These are phyloP conservation scores for Aspergillus bridgeri DNA, from an alignment of 495 filamentous ascomycete species.

Conservation along the genomic window DNA sequence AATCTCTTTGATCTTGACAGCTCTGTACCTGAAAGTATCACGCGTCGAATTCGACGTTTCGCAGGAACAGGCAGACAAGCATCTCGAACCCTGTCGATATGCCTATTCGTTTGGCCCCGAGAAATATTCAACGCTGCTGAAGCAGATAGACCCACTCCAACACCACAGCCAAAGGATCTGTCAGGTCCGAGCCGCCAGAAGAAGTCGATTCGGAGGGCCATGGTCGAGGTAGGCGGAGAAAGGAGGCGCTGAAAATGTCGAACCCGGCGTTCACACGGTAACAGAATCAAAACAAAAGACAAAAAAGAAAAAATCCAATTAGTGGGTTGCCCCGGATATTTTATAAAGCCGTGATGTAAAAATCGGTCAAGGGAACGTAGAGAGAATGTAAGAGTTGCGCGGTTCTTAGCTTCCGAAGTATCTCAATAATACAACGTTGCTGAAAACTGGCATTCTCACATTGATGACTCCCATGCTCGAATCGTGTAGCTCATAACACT, in stretches of 20 bases:
- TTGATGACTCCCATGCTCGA: conserved; percentile 17
- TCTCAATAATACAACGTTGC: neutral
- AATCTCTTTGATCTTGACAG: neutral
- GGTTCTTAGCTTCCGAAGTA: conserved; percentile 6
- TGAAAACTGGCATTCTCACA: conserved; percentile 8
- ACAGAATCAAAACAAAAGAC: conserved; percentile 22
- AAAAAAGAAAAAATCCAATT: conserved; percentile 28
- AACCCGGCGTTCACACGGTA: neutral
- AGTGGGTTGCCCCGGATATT: conserved; percentile 36
- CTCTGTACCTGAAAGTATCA: neutral
- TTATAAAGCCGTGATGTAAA: conserved; percentile 27
- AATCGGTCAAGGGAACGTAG: conserved; percentile 14
- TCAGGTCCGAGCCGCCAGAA: neutral
- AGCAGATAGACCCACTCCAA: neutral
- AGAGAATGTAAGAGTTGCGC: conserved; percentile 2
- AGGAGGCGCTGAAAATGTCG: conserved; percentile 4
- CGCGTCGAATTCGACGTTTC: conserved; percentile 14
- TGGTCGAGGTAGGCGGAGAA: neutral
- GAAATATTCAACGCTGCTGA: neutral
- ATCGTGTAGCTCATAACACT: conserved; percentile 38
- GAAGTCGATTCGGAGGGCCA: neutral
- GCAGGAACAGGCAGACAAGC: neutral
- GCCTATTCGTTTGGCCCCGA: neutral
- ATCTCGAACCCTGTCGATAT: neutral
- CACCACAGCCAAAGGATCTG: neutral